Evolutionary conservation across 1,139 yeast species (phyloP).

Genomic region (Geotrichum restrictum): DNA sequence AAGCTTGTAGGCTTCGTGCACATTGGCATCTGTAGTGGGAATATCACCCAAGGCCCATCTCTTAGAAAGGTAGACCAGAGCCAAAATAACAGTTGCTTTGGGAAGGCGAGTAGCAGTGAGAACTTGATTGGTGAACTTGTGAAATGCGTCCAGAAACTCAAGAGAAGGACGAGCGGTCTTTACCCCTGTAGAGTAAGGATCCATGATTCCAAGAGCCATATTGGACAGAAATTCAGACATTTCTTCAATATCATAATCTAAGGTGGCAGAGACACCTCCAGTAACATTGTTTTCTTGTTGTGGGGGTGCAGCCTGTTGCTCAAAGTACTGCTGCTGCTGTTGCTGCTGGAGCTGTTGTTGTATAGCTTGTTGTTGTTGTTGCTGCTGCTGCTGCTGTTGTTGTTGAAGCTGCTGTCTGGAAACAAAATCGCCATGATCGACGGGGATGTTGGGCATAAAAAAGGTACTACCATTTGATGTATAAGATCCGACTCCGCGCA

Average conservation of each 20-base stretch:
- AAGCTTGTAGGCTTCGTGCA: slow-evolving; percentile 47
- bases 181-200: slow-evolving; percentile 25
- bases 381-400: slow-evolving; percentile 22
- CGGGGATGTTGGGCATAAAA: slow-evolving; percentile 24
- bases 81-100: slow-evolving; percentile 69
- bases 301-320: slow-evolving; percentile 25
- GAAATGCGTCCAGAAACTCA: slow-evolving; percentile 51
- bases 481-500: slow-evolving; percentile 22
- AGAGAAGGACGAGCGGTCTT: slow-evolving; percentile 27
- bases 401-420: slow-evolving; percentile 19
- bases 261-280: slow-evolving; percentile 73
- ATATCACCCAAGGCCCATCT: slow-evolving; percentile 40
- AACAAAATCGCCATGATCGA: slow-evolving; percentile 25
- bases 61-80: slow-evolving; percentile 66
- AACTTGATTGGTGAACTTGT: slow-evolving; percentile 60
- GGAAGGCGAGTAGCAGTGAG: slow-evolving; percentile 89
- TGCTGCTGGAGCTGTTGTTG: slow-evolving; percentile 18
- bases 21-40: slow-evolving; percentile 30
- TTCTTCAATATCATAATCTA: slow-evolving; percentile 70
- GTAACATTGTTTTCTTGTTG: slow-evolving; percentile 34
- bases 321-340: slow-evolving; percentile 23
- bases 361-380: slow-evolving; percentile 17
- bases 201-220: slow-evolving; percentile 60
- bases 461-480: slow-evolving; percentile 31
- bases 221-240: slow-evolving; percentile 76